phyloP scores from a whole-genome alignment of 2,329 filamentous ascomycete species.

The Microdochium trichocladiopsis region DNA sequence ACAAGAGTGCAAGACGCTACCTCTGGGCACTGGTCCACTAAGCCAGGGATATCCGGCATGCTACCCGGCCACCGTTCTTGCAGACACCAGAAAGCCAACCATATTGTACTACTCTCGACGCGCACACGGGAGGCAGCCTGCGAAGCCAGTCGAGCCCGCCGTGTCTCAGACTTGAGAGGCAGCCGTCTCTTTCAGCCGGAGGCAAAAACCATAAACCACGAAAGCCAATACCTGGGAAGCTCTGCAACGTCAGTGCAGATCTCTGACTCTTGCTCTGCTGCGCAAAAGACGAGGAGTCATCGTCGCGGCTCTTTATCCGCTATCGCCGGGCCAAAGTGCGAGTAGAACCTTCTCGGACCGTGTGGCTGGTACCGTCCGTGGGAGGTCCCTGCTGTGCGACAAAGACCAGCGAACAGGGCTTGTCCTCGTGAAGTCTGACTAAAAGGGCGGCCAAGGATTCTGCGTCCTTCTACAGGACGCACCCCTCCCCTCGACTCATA shows the following conservation, averaged over 20 bases:
- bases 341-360: background rate
- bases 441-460: background rate
- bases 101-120: background rate
- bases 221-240: too few relatives aligned
- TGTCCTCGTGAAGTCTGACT: background rate
- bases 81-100: background rate
- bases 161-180: too few relatives aligned
- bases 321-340: conserved; percentile 1
- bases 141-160: background rate
- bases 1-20: background rate
- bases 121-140: background rate
- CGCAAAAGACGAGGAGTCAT: too few relatives aligned
- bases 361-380: background rate
- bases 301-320: too few relatives aligned
- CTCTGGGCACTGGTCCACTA: background rate
- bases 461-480: background rate
- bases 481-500: background rate
- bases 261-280: too few relatives aligned
- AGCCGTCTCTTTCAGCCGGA: too few relatives aligned
- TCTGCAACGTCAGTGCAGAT: too few relatives aligned
- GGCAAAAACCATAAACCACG: too few relatives aligned
- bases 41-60: background rate
- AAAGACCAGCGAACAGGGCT: too few relatives aligned
- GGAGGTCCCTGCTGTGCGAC: too few relatives aligned
- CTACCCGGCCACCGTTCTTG: background rate